These are phyloP conservation scores for Chalara sp. DNA, from an alignment of 2,329 filamentous ascomycete species.

Conservation along the genomic window DNA sequence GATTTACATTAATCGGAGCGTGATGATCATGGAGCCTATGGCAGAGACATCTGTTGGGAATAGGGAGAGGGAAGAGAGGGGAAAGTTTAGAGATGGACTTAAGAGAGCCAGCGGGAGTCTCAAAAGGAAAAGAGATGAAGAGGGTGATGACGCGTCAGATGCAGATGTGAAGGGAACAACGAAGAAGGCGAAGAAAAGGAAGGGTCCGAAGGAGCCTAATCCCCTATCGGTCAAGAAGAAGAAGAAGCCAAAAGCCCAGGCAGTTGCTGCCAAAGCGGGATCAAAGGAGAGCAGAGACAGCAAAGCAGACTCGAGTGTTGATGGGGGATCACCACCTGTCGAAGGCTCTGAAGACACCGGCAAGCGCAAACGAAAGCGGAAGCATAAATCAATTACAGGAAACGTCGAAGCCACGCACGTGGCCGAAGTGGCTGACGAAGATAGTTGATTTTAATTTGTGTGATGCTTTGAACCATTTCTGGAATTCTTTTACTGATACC, in stretches of 20 bases:
- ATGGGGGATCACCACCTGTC: slow-evolving; percentile 3
- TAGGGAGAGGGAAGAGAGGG: slow-evolving; percentile 61
- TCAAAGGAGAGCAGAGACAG: slow-evolving; percentile 17
- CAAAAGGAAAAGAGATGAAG: slow-evolving; percentile 29
- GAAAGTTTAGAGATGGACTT: slow-evolving; percentile 67
- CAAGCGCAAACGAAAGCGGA: slow-evolving; percentile 33
- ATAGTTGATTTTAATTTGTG: slow-evolving; percentile 1
- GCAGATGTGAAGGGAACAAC: slow-evolving; percentile 14
- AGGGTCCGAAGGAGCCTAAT: slow-evolving; percentile 63
- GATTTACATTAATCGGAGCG: slow-evolving; percentile 71
- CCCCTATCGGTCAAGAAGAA: slow-evolving; percentile 60
- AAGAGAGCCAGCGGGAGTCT: slow-evolving; percentile 40
- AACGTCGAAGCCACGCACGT: slow-evolving; percentile 9
- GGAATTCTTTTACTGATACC: too few relatives aligned
- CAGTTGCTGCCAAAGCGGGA: too few relatives aligned
- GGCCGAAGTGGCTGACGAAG: slow-evolving; percentile 6
- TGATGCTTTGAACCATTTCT: not conserved
- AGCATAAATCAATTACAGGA: slow-evolving; percentile 24
- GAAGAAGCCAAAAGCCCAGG: slow-evolving; percentile 35
- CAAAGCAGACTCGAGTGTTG: slow-evolving; percentile 21
- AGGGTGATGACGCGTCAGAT: slow-evolving; percentile 11
- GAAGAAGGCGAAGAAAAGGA: slow-evolving; percentile 44
- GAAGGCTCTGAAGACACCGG: slow-evolving; percentile 15
- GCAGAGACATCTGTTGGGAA: slow-evolving; percentile 56
- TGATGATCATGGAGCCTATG: slow-evolving; percentile 77